Percentiles rank a stretch among this genome's conserved stretches.
Conservation (phyloP, 2,329 filamentous ascomycete genomes). For the Fragosphaeria purpurea region DNA sequence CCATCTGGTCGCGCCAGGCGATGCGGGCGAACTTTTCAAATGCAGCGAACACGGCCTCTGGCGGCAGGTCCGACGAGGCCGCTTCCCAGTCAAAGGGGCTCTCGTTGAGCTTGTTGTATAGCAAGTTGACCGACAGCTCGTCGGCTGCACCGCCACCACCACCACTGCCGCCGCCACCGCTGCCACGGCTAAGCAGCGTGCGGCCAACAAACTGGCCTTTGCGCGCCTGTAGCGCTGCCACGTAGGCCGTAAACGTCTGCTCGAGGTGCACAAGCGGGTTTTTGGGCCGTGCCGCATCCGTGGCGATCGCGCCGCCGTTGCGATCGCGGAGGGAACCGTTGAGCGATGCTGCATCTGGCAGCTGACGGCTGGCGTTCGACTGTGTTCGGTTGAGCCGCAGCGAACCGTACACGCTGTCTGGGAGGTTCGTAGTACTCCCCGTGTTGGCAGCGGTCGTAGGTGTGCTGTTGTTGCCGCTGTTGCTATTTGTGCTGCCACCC, state of each 20-base stretch:
- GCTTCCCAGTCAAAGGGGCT: conserved; percentile 69
- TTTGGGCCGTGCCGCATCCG: conserved; percentile 45
- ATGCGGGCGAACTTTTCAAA: conserved; percentile 89
- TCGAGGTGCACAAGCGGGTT: conserved; percentile 67
- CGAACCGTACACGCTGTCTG: conserved; percentile 18
- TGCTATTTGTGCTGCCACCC: conserved; percentile 47
- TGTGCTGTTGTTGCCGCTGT: conserved; percentile 29
- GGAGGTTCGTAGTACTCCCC: conserved; percentile 18
- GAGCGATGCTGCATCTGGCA: conserved; percentile 32
- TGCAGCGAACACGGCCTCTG: conserved; percentile 79
- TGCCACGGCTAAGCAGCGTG: conserved; percentile 54
- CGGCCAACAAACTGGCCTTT: conserved; percentile 81
- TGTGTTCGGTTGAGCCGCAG: conserved; percentile 7
- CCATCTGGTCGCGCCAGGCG: conserved; percentile 83
- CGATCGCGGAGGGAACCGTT: conserved; percentile 44
- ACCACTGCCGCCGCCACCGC: conserved; percentile 45
- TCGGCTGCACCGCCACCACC: conserved; percentile 45
- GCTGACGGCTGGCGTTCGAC: conserved; percentile 28
- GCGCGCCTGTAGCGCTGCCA: conserved; percentile 70
- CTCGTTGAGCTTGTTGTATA: conserved; percentile 83
- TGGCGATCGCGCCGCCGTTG: conserved; percentile 27
- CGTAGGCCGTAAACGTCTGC: conserved; percentile 75
- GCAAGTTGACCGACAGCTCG: conserved; percentile 72
- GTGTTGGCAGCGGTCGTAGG: background rate
- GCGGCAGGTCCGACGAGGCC: conserved; percentile 60